Evolutionary conservation across 306 rosid species (phyloP).

Genomic region (Vigna reflexopilosa): DNA sequence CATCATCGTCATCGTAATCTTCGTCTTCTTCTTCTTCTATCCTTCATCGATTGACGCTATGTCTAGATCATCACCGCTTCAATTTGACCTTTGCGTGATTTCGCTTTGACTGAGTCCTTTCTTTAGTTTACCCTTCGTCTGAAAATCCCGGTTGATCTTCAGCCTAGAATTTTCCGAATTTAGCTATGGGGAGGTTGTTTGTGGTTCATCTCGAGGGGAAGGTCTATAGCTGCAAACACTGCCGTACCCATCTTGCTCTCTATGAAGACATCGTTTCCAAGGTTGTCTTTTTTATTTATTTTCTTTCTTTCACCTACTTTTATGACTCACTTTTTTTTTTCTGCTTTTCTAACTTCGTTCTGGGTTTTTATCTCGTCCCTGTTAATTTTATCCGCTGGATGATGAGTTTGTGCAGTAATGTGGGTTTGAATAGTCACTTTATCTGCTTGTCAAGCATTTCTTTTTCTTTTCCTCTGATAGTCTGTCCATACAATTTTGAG

Average conservation of each 20-base stretch:
- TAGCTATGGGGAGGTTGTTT: conserved; percentile 85
- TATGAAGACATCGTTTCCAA: conserved; percentile 75
- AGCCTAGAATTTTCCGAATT: conserved; percentile 21
- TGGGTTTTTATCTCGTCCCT: conserved; percentile 19
- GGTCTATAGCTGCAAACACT: conserved; percentile 89
- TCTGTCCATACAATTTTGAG: not conserved
- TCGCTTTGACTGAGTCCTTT: conserved; percentile 29
- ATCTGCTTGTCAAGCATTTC: not conserved
- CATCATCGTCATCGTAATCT: not conserved
- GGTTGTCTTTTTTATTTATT: conserved; percentile 57
- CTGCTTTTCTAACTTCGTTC: conserved; percentile 1
- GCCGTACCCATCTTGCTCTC: conserved; percentile 84
- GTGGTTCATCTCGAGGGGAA: conserved; percentile 76
- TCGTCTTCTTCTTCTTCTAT: not conserved
- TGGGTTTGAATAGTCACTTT: conserved; percentile 7
- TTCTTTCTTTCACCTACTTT: conserved; percentile 21
- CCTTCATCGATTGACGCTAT: conserved; percentile 25
- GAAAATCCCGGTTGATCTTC: conserved; percentile 28
- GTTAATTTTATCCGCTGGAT: conserved; percentile 17
- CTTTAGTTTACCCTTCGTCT: conserved; percentile 47
- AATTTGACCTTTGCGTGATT: conserved; percentile 41
- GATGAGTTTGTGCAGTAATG: conserved; percentile 40
- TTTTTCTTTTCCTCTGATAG: not conserved
- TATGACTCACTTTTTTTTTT: conserved; percentile 6
- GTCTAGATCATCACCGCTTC: conserved; percentile 27